These are phyloP conservation scores for Saxispiralis lemnorum DNA, from an alignment of 495 filamentous ascomycete species.

Conservation along the genomic window DNA sequence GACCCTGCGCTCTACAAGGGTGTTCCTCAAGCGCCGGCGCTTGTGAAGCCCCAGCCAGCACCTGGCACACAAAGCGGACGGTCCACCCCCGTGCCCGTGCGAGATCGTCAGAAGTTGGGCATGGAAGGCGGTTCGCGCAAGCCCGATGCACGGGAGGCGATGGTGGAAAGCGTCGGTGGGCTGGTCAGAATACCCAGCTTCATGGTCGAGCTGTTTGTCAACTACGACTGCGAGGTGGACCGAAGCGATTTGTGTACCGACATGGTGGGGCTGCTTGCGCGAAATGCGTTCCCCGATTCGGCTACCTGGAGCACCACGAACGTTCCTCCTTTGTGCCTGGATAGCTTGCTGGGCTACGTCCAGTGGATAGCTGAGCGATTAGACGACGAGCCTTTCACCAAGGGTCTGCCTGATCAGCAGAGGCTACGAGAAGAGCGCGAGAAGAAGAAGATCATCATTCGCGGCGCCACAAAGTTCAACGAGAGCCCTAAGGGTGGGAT, in stretches of 20 bases:
- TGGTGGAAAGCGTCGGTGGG: constrained; percentile 92
- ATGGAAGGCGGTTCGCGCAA: constrained; percentile 82
- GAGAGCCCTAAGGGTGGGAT: constrained; percentile 82
- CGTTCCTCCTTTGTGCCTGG: constrained; percentile 85
- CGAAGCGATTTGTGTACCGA: constrained; percentile 87
- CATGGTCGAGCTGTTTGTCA: constrained; percentile 88
- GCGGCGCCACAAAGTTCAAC: constrained; percentile 83
- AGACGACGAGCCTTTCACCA: constrained; percentile 44
- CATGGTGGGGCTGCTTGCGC: constrained; percentile 75
- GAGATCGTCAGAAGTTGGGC: constrained; percentile 82
- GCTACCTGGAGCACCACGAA: constrained; percentile 99
- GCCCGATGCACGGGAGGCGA: constrained; percentile 88
- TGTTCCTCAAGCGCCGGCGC: constrained; percentile 74
- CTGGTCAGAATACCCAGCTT: constrained; percentile 82
- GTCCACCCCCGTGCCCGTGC: constrained; percentile 81
- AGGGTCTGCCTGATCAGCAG: constrained; percentile 49
- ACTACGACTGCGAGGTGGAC: constrained; percentile 94
- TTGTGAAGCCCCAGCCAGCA: constrained; percentile 60
- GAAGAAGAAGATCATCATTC: constrained; percentile 74
- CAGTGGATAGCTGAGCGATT: constrained; percentile 80
- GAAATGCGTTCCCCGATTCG: constrained; percentile 91
- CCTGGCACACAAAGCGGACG: constrained; percentile 52
- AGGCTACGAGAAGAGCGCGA: constrained; percentile 48
- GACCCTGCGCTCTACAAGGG: constrained; percentile 84
- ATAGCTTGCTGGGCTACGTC: constrained; percentile 76